Base-by-base conservation (phyloP, 257 asterid species). In the Solanum neorickii region DNA sequence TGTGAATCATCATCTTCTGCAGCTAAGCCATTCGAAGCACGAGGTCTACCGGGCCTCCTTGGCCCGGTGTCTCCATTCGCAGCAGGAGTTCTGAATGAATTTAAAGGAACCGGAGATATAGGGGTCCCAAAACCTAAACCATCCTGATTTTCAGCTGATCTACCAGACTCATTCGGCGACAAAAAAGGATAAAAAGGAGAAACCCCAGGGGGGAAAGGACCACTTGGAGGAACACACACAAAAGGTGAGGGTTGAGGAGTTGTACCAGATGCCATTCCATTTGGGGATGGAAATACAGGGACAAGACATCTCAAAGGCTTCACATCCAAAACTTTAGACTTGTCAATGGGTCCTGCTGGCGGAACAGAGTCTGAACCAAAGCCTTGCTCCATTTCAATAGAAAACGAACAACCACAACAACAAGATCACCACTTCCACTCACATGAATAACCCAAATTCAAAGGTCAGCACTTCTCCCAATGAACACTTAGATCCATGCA, bases 171-270 rank as follows among this genome's bases (percentile, higher is more conserved):
- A 15, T 91, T 77, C 33, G 91, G 93, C 25, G 86, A 89, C 18
- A 92, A 82, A 85, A 97, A 94, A 0, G 99, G 99, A 91, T 92
- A 97, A 91, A 97, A 91, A 14, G 99, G 99, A 65, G 95, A 94
- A 82, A 95, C 91, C 12, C 98, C 99, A 7, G 96, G 89, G 4
- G 99, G 99, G 65, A 97, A 97, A 62, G 99, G 99, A 52, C 99
- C 99, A 16, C 92, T 72, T 9, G 99, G 99, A 20, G 99, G 92
- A 73, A 97, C 96, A 87, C 99, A 96, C 23, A 93, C 96, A 88
- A 97, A 97, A 41, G 99, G 97, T 33, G 96, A 59, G 4, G 98
- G 94, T n/a, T 93, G 94, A 25, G 98, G 94, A 78, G 84, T 87
- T 9, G 93, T 82, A 90, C 88, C 60, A 1, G 96, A 89, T 37